phyloP scores from a whole-genome alignment of 1,284 basidiomycete species.

The Trichosporon faecale region DNA sequence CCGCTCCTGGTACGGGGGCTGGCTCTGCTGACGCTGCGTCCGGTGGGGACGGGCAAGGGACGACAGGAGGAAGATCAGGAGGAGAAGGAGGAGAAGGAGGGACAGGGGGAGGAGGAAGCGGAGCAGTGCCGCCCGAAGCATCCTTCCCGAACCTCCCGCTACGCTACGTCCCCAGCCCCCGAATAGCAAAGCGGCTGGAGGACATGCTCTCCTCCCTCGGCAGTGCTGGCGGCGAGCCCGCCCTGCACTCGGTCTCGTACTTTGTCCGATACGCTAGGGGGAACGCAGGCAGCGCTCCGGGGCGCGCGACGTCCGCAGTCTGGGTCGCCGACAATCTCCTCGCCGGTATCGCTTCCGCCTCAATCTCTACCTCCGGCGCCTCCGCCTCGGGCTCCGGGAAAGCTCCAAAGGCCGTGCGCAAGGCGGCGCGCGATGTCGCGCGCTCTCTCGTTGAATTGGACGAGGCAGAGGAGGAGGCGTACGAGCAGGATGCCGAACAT shows the following conservation, averaged over 20 bases:
- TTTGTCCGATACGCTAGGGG: conserved; percentile 61
- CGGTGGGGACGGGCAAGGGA: too few relatives aligned
- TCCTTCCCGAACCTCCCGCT: conserved; percentile 56
- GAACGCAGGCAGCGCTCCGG: conserved; percentile 46
- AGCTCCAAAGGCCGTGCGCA: conserved; percentile 58
- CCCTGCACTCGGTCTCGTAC: conserved; percentile 75
- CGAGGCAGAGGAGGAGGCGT: conserved; percentile 65
- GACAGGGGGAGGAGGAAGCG: background rate
- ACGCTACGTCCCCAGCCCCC: conserved; percentile 61
- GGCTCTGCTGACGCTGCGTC: background rate
- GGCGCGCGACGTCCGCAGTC: conserved; percentile 65
- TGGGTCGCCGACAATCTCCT: conserved; percentile 75
- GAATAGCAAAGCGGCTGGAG: conserved; percentile 60
- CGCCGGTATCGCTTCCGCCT: conserved; percentile 62
- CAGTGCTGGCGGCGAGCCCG: conserved; percentile 61
- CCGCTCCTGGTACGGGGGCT: background rate
- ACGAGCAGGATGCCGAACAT: conserved; percentile 15
- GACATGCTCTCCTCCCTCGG: conserved; percentile 72
- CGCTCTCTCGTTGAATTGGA: conserved; percentile 67
- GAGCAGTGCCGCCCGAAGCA: conserved; percentile 2
- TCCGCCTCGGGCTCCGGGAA: conserved; percentile 31
- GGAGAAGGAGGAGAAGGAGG: too few relatives aligned
- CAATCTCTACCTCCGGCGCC: conserved; percentile 42
- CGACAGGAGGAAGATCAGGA: too few relatives aligned
- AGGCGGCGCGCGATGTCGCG: conserved; percentile 63